phyloP scores from a whole-genome alignment of 352 stramenopile genomes.

The Globisporangium middletonii region DNA sequence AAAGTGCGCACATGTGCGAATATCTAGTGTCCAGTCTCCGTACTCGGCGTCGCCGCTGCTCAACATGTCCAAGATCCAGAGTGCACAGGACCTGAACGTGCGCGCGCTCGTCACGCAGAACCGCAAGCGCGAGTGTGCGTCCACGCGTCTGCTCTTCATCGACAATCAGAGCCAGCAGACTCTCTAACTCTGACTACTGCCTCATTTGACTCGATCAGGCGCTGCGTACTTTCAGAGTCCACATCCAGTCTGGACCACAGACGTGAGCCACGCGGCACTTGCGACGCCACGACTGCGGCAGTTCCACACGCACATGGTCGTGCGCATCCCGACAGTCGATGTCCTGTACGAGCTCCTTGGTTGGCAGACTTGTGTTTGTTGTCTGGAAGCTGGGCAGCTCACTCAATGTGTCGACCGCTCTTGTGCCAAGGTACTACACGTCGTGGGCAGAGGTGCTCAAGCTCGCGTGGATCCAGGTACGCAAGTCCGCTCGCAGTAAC shows the following conservation, averaged over 20 bases:
- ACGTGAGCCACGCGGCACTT: conserved; percentile 9
- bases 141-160: neutral
- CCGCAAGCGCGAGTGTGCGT: conserved; percentile 44
- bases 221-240: conserved; percentile 29
- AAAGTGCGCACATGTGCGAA: neutral
- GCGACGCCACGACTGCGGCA: conserved; percentile 8
- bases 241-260: conserved; percentile 38
- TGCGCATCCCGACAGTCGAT: conserved; percentile 29
- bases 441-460: conserved; percentile 60
- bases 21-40: conserved; percentile 25
- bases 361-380: neutral
- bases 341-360: conserved; percentile 22
- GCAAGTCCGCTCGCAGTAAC: neutral
- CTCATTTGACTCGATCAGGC: conserved; percentile 14
- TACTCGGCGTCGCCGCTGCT: conserved; percentile 31
- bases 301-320: conserved; percentile 35
- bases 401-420: too few species aligned
- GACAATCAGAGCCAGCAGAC: too few species aligned
- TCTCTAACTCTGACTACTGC: neutral
- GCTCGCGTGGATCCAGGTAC: conserved; percentile 62
- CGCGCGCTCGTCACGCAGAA: conserved; percentile 29
- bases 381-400: too few species aligned
- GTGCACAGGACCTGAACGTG: conserved; percentile 30
- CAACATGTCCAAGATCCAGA: conserved; percentile 32
- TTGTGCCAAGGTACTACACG: conserved; percentile 33